Conservation (phyloP, 2,329 filamentous ascomycete genomes). For the Ascochyta rabiei region DNA sequence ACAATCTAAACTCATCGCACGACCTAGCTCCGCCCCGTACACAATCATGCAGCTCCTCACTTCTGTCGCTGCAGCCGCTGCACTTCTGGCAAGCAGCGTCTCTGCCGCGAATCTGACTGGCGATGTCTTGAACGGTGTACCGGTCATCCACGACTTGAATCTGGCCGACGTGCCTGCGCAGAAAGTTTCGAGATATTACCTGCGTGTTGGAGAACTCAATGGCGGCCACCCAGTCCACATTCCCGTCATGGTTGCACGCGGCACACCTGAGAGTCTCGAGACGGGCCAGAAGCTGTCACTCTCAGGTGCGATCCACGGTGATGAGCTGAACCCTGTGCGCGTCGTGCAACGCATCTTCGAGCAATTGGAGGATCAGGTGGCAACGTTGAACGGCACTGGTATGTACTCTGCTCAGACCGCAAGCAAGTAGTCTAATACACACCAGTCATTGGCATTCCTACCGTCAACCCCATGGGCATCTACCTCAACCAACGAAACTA, state of each 20-base stretch:
- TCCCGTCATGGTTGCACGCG: conserved; percentile 48
- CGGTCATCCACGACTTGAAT: conserved; percentile 43
- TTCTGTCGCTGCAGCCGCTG: conserved; percentile 23
- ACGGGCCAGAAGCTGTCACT: conserved; percentile 47
- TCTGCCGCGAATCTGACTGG: conserved; percentile 39
- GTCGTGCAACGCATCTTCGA: conserved; percentile 47
- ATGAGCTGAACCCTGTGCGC: conserved; percentile 48
- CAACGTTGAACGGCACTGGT: conserved; percentile 47
- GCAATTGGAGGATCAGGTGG: conserved; percentile 35
- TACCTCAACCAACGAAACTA: conserved; percentile 50
- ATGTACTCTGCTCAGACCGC: not conserved
- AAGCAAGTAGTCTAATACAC: conserved; percentile 7
- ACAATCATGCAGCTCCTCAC: conserved; percentile 32
- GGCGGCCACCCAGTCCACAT: conserved; percentile 47
- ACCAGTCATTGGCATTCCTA: conserved; percentile 47
- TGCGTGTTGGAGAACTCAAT: conserved; percentile 48
- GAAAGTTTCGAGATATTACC: conserved; percentile 46
- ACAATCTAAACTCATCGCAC: not conserved
- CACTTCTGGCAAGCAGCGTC: conserved; percentile 24
- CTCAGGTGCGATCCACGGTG: conserved; percentile 48
- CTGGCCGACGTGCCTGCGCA: conserved; percentile 46
- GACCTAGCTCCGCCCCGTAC: not conserved
- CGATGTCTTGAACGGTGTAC: conserved; percentile 41
- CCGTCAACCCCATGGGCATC: conserved; percentile 49
- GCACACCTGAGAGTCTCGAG: conserved; percentile 44